Evolutionary conservation across 164 flowering plant genomes (phyloP), one percentile per base, ranked within the genome.

Genomic region (Annona cherimola): DNA sequence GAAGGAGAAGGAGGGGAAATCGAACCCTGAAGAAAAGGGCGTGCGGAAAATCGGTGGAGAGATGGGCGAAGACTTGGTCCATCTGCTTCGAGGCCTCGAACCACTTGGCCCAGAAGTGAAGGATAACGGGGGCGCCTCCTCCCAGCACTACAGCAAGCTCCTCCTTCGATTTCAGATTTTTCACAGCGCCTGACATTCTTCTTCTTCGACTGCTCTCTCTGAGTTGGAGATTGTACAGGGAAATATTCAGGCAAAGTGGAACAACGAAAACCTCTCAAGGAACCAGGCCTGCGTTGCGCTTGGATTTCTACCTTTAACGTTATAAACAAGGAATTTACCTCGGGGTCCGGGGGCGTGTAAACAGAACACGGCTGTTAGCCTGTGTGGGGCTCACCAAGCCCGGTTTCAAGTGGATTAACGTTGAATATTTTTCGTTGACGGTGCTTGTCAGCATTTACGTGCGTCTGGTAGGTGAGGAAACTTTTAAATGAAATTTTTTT

Each of bases 71-170:
- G 61, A 95, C 92, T 80, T 86, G 86, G 80, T 95, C 99, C 99
- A 95, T 95, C 72, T 88, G 99, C 81, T 90, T 91, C 5, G 98
- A 95, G 4, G 99, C 97, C 19, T 95, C 96, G 63, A 98, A 95
- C 99, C 99, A 95, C 6, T 91, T 68, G 0, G 97, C 99, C 98
- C 99, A 95, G 84, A 95, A 95, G 85, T 95, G 98, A 2, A 95
- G 78, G 46, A 88, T 76, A 5, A 82, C 86, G 0, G 94, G 82
- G 44, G 64, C 74, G 3, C 92, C 91, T 42, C 83, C 76, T 2
- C 63, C 61, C 11, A 86, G 60, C 50, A 72, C 63, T 44, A 68
- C 69, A 45, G 81, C 91, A 2, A 93, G 81, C 82, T 93, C 97
- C 54, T 70, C 82, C 82, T 90, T 90, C 40, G 98, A 93, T 54